Base-by-base conservation (phyloP, 768 basidiomycete genomes). In the Vishniacozyma victoriae region DNA sequence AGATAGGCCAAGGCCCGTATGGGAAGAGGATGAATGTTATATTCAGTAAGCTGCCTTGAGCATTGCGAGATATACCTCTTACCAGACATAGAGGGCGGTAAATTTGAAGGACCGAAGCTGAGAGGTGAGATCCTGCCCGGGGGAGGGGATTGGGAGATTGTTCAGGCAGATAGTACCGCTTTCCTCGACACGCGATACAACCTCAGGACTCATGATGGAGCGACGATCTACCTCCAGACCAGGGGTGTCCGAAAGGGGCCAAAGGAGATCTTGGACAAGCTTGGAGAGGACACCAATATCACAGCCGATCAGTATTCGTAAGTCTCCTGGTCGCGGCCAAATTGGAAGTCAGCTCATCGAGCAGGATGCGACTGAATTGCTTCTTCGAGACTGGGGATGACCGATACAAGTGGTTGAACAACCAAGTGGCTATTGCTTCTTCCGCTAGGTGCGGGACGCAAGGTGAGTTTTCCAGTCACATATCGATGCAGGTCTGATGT, bases 61-160 rank as follows among this genome's bases (percentile, higher is more conserved):
- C 9, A 9, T 33, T 33, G 29, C 9, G 9, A 33, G 9, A 33
- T n/a, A 33, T 33, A n/a, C 29, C n/a, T 9, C 9, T 33, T 9
- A 33, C n/a, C 29, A 9, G n/a, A n/a, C 36, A 13, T 29, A 12
- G 12, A 55, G 24, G 63, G 63, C 2, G 63, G 63, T 1, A 29
- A 49, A 27, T 59, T 64, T 22, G 59, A 61, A 31, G 63, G 63
- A 12, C 62, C 58, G 1, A 41, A 46, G 15, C 19, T 60, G 11
- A 37, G 52, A 23, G 62, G 61, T 7, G 42, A 47, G 41, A 54
- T 60, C 26, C 35, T 59, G 35, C 48, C 56, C 2, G 63, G 63
- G 1, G 59, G 63, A 26, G 63, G 59, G 1, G 63, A 64, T 31
- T 64, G 63, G 59, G 56, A 60, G 50, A 48, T 64, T 33, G 59